Evolutionary conservation across 1,284 basidiomycete genomes (phyloP).

Genomic region (Irpex sp.): DNA sequence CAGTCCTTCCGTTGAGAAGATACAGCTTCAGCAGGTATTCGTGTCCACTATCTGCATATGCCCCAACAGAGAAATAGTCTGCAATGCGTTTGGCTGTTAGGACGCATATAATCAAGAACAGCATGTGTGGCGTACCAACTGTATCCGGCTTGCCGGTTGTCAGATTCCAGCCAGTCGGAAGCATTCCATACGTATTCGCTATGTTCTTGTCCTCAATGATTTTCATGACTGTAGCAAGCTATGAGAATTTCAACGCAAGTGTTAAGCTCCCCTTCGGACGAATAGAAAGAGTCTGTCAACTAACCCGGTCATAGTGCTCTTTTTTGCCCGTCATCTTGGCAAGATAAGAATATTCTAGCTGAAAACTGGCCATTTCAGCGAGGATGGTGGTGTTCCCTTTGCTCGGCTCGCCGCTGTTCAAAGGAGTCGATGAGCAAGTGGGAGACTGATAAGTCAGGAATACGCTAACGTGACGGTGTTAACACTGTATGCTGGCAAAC

Average conservation of each 20-base stretch:
- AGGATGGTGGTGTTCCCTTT: conserved; percentile 19
- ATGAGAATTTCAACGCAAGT: background rate
- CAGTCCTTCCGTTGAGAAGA: conserved; percentile 56
- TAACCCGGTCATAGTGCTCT: conserved; percentile 48
- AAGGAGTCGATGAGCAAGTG: background rate
- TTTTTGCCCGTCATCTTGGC: conserved; percentile 56
- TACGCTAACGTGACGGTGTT: conserved; percentile 35
- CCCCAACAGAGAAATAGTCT: conserved; percentile 18
- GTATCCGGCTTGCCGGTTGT: conserved; percentile 33
- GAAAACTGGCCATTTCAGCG: conserved; percentile 51
- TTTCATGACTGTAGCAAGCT: conserved; percentile 31
- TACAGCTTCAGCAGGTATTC: conserved; percentile 79
- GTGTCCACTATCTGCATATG: conserved; percentile 55
- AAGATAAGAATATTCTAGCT: conserved; percentile 63
- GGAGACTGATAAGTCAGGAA: background rate
- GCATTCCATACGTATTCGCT: conserved; percentile 46
- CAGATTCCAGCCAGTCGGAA: conserved; percentile 51
- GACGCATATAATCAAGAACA: background rate
- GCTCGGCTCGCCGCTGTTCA: conserved; percentile 6
- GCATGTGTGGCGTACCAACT: conserved; percentile 30
- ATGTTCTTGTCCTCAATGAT: conserved; percentile 39
- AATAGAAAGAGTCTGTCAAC: conserved; percentile 3
- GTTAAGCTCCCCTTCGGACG: background rate
- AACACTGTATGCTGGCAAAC: conserved; percentile 47
- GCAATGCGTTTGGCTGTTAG: background rate